Percentiles rank a stretch among this genome's conserved stretches.
Conservation (phyloP, 2,329 filamentous ascomycete species). For the Orbilia quercus region DNA sequence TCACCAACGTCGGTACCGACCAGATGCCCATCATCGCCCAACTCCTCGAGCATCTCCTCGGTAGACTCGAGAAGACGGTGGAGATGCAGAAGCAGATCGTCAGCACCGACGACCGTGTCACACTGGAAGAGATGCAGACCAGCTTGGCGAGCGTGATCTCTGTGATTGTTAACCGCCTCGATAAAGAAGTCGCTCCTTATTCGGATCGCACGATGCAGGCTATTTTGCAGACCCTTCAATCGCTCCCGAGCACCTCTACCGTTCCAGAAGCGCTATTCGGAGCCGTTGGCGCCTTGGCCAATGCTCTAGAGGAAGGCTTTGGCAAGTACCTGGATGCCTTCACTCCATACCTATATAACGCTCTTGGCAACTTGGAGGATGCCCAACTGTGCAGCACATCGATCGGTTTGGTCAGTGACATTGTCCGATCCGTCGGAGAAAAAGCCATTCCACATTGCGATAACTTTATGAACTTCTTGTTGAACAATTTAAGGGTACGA, state of each 20-base stretch:
- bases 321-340: slow-evolving; percentile 98
- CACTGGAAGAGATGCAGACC: slow-evolving; percentile 96
- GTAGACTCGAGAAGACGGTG: slow-evolving; percentile 89
- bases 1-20: slow-evolving; percentile 88
- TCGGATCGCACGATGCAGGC: slow-evolving; percentile 94
- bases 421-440: slow-evolving; percentile 88
- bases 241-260: slow-evolving; percentile 83
- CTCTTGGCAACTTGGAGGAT: slow-evolving; percentile 94
- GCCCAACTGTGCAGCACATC: slow-evolving; percentile 94
- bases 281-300: slow-evolving; percentile 89
- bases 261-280: slow-evolving; percentile 95
- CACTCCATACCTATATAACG: slow-evolving; percentile 89
- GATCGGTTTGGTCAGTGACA: slow-evolving; percentile 95
- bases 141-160: slow-evolving; percentile 91
- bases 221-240: slow-evolving; percentile 81
- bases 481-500: slow-evolving; percentile 86
- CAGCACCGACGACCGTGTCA: slow-evolving; percentile 95
- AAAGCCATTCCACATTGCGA: slow-evolving; percentile 96
- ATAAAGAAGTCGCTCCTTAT: slow-evolving; percentile 88
- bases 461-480: slow-evolving; percentile 95
- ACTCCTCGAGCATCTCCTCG: slow-evolving; percentile 86
- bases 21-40: slow-evolving; percentile 82
- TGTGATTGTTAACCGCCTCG: slow-evolving; percentile 88
- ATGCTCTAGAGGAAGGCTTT: slow-evolving; percentile 91
- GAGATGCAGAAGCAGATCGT: slow-evolving; percentile 92